Conservation (phyloP, 768 basidiomycete species). For the Russula griseocarnosa region DNA sequence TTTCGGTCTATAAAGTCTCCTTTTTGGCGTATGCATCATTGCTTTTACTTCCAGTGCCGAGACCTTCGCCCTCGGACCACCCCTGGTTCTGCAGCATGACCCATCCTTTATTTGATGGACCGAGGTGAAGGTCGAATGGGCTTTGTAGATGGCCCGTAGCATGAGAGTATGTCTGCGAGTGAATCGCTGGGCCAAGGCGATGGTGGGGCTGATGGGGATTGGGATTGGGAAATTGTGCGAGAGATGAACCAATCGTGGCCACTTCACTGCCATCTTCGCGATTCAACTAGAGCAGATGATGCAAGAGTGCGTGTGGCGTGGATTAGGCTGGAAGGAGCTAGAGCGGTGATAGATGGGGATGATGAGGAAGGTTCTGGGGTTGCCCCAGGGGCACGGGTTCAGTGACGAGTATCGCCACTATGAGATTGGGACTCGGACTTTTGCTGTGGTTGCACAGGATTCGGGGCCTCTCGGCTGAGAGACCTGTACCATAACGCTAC, state of each 20-base stretch:
- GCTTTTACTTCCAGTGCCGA: slow-evolving; percentile 45
- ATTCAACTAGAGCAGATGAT: slow-evolving; percentile 9
- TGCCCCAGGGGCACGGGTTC: not conserved
- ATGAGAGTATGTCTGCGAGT: slow-evolving; percentile 69
- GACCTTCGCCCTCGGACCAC: slow-evolving; percentile 77
- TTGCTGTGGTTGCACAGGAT: not conserved
- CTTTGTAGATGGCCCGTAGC: slow-evolving; percentile 64
- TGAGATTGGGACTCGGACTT: not conserved
- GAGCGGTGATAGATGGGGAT: not conserved
- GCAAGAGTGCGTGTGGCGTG: not conserved
- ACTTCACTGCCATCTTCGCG: slow-evolving; percentile 30
- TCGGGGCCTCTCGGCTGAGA: slow-evolving; percentile 35
- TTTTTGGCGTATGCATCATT: slow-evolving; percentile 26
- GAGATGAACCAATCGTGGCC: slow-evolving; percentile 60
- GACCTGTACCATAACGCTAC: slow-evolving; percentile 53
- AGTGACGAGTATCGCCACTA: not conserved
- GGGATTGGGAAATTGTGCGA: slow-evolving; percentile 41
- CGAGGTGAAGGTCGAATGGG: slow-evolving; percentile 60
- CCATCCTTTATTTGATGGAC: slow-evolving; percentile 74
- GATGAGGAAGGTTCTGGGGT: not conserved
- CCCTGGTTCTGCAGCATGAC: slow-evolving; percentile 68
- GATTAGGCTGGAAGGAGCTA: not conserved
- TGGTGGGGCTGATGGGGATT: slow-evolving; percentile 34
- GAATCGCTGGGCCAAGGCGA: slow-evolving; percentile 38
- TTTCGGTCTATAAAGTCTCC: slow-evolving; percentile 31